A percentile compares a stretch with the other conserved stretches of the same genome.
These are phyloP conservation scores for Beauveria australis DNA, from an alignment of 2,329 filamentous ascomycete genomes.

Conservation along the genomic window DNA sequence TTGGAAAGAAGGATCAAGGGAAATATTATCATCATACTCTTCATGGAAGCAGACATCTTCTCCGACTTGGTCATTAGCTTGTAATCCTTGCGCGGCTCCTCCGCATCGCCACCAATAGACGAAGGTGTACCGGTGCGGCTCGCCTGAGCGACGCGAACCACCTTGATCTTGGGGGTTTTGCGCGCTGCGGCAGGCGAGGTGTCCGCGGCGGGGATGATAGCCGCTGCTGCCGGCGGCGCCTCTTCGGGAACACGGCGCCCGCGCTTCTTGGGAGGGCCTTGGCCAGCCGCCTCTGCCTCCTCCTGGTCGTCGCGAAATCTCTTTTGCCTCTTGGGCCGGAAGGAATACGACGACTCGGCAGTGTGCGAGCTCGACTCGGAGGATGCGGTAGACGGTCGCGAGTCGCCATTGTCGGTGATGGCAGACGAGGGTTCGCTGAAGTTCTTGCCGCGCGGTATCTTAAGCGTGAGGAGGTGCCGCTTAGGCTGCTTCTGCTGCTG, in stretches of 20 bases:
- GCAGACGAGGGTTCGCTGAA: slow-evolving; percentile 29
- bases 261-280: slow-evolving; percentile 31
- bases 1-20: background rate
- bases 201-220: background rate
- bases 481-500: slow-evolving; percentile 21
- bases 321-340: slow-evolving; percentile 47
- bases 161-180: slow-evolving; percentile 32
- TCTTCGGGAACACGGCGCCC: slow-evolving; percentile 17
- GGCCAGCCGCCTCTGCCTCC: slow-evolving; percentile 28
- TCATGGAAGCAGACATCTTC: slow-evolving; percentile 60
- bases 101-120: slow-evolving; percentile 24
- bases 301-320: slow-evolving; percentile 43
- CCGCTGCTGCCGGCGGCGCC: background rate
- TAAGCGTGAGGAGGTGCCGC: slow-evolving; percentile 27
- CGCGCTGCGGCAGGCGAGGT: slow-evolving; percentile 15
- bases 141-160: slow-evolving; percentile 22
- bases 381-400: slow-evolving; percentile 43
- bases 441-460: slow-evolving; percentile 34
- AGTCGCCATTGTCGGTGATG: slow-evolving; percentile 35
- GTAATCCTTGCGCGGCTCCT: slow-evolving; percentile 45
- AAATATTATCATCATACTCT: slow-evolving; percentile 36
- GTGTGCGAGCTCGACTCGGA: slow-evolving; percentile 44
- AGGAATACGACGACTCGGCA: slow-evolving; percentile 42
- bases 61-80: slow-evolving; percentile 56
- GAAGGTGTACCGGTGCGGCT: slow-evolving; percentile 24